phyloP scores from a whole-genome alignment of 2,329 filamentous ascomycete genomes.

The Calonectria crousiana region DNA sequence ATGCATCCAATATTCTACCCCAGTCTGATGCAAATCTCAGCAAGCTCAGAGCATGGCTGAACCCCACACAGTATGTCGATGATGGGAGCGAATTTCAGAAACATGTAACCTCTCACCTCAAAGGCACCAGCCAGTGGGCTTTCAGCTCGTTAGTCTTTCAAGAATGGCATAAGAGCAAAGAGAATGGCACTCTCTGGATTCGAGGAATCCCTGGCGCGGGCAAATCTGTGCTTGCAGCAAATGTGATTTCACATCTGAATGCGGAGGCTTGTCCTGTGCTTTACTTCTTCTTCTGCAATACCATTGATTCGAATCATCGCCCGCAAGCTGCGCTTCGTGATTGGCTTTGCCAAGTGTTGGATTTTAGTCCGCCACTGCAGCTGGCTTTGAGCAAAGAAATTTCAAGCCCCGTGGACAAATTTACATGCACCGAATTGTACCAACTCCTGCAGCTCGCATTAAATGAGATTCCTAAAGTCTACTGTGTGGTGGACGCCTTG shows the following conservation, averaged over 20 bases:
- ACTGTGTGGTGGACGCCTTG: conserved; percentile 56
- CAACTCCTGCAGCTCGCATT: conserved; percentile 2
- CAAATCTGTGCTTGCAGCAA: conserved; percentile 51
- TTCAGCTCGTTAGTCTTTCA: conserved; percentile 7
- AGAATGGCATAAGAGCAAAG: conserved; percentile 13
- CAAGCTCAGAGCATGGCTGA: conserved; percentile 19
- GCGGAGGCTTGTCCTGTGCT: conserved; percentile 42
- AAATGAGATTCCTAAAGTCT: conserved; percentile 40
- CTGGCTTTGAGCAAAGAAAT: background rate
- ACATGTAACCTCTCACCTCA: conserved; percentile 9
- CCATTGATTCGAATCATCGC: conserved; percentile 50
- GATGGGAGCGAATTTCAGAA: conserved; percentile 20
- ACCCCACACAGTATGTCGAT: conserved; percentile 10
- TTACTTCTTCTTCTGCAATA: conserved; percentile 55
- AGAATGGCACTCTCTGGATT: conserved; percentile 22
- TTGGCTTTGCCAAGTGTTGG: conserved; percentile 49
- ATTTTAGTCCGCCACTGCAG: conserved; percentile 47
- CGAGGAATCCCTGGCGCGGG: conserved; percentile 53
- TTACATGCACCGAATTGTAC: background rate
- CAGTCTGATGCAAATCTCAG: background rate
- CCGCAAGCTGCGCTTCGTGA: conserved; percentile 48
- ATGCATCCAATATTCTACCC: too few species aligned
- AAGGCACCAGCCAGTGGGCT: conserved; percentile 19
- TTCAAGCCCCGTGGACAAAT: conserved; percentile 29
- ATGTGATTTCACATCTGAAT: conserved; percentile 27